phyloP scores from a whole-genome alignment of 768 basidiomycete genomes.

The Pholiota molesta region DNA sequence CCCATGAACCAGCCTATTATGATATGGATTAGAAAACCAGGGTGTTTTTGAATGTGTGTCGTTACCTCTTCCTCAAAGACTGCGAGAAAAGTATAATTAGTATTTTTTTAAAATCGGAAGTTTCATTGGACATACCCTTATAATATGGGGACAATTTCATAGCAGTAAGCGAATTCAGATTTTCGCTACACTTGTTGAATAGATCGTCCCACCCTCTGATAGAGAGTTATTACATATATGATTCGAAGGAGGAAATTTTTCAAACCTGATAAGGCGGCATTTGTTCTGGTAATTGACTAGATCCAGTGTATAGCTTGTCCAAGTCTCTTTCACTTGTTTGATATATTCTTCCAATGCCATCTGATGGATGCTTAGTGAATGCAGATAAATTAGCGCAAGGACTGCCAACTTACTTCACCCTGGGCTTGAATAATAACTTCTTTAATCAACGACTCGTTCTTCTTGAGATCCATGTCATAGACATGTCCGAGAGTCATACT shows the following conservation, averaged over 20 bases:
- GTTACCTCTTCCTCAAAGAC: conserved; percentile 88
- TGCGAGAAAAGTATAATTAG: conserved; percentile 28
- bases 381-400: conserved; percentile 14
- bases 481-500: conserved; percentile 97
- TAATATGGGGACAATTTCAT: conserved; percentile 99
- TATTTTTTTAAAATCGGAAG: conserved; percentile 2
- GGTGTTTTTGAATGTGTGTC: not conserved
- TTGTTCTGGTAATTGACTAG: conserved; percentile 99
- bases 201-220: conserved; percentile 94
- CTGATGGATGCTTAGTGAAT: conserved; percentile 45
- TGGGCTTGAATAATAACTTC: conserved; percentile 97
- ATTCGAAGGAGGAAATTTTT: not conserved
- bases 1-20: conserved; percentile 82
- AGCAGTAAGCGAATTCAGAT: conserved; percentile 91
- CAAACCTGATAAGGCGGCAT: conserved; percentile 87
- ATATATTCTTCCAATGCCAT: conserved; percentile 97
- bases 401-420: conserved; percentile 70
- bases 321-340: conserved; percentile 94
- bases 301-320: conserved; percentile 95
- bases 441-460: conserved; percentile 88
- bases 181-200: conserved; percentile 96
- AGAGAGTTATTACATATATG: conserved; percentile 10
- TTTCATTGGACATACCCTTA: conserved; percentile 60
- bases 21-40: not conserved
- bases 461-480: conserved; percentile 95